phyloP scores from a whole-genome alignment of 768 basidiomycete genomes.

The Serendipita indica region DNA sequence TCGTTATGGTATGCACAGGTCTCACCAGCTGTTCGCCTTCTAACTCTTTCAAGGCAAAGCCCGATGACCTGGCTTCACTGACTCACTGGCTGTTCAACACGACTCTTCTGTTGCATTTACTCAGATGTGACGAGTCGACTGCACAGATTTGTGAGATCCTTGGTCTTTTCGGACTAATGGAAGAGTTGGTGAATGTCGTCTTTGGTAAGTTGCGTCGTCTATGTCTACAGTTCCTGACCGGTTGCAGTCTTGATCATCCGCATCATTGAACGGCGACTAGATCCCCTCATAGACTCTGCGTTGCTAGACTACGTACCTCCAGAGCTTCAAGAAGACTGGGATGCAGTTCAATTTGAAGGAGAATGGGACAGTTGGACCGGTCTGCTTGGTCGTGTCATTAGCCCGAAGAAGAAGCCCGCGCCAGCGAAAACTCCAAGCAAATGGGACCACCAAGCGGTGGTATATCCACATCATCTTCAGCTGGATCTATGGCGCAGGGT shows the following conservation, averaged over 20 bases:
- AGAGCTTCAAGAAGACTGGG: conserved; percentile 53
- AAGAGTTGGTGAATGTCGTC: conserved; percentile 87
- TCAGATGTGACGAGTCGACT: conserved; percentile 71
- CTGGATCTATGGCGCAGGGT: not conserved
- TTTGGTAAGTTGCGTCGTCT: conserved; percentile 44
- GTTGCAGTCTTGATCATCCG: conserved; percentile 82
- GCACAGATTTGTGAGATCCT: conserved; percentile 68
- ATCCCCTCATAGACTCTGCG: conserved; percentile 66
- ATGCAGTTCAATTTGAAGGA: conserved; percentile 80
- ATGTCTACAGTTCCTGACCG: conserved; percentile 6
- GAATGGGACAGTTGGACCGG: conserved; percentile 45
- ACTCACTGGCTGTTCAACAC: conserved; percentile 94
- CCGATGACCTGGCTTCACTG: conserved; percentile 73
- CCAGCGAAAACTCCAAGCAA: not conserved
- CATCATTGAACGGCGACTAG: conserved; percentile 76
- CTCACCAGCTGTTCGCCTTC: conserved; percentile 8
- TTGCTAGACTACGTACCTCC: conserved; percentile 65
- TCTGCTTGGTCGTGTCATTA: not conserved
- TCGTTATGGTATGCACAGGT: conserved; percentile 61
- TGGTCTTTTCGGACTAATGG: conserved; percentile 70
- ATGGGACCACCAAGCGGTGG: not conserved
- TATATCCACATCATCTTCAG: not conserved
- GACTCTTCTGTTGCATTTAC: conserved; percentile 77
- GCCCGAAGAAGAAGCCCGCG: conserved; percentile 1
- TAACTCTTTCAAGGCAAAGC: conserved; percentile 32